phyloP scores from a whole-genome alignment of 1,139 yeast species.

The Lodderomyces parapsilosis region DNA sequence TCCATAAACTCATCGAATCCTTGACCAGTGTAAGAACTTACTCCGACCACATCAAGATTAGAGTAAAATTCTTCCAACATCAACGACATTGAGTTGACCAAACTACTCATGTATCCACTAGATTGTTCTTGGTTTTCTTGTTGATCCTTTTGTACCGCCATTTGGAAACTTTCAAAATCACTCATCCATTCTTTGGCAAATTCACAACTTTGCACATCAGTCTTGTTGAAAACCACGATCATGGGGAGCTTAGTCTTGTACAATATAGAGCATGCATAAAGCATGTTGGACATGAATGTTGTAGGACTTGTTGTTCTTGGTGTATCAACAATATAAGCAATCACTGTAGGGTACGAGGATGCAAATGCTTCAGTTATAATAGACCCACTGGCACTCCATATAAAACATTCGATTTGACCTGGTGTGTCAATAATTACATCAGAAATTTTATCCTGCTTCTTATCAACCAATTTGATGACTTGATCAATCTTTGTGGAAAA shows the following conservation, averaged over 20 bases:
- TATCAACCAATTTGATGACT: constrained; percentile 82
- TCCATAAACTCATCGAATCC: constrained; percentile 89
- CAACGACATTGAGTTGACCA: constrained; percentile 91
- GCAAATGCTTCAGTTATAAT: constrained; percentile 97
- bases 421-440: constrained; percentile 95
- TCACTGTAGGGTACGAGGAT: constrained; percentile 89
- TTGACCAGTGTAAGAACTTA: constrained; percentile 86
- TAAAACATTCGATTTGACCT: constrained; percentile 97
- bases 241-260: constrained; percentile 96
- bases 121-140: constrained; percentile 69
- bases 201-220: constrained; percentile 80
- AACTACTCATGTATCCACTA: constrained; percentile 91
- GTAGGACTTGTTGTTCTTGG: constrained; percentile 94
- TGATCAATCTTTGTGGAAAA: constrained; percentile 96
- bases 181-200: constrained; percentile 98
- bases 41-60: constrained; percentile 87
- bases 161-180: constrained; percentile 90
- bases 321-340: constrained; percentile 95
- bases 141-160: constrained; percentile 62
- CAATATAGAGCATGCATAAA: constrained; percentile 94
- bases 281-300: constrained; percentile 97
- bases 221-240: constrained; percentile 95
- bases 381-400: constrained; percentile 96
- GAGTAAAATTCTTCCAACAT: constrained; percentile 97
- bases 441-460: constrained; percentile 60